These are phyloP conservation scores for Neurospora sp. DNA, from an alignment of 2,329 filamentous ascomycete genomes.

Conservation along the genomic window DNA sequence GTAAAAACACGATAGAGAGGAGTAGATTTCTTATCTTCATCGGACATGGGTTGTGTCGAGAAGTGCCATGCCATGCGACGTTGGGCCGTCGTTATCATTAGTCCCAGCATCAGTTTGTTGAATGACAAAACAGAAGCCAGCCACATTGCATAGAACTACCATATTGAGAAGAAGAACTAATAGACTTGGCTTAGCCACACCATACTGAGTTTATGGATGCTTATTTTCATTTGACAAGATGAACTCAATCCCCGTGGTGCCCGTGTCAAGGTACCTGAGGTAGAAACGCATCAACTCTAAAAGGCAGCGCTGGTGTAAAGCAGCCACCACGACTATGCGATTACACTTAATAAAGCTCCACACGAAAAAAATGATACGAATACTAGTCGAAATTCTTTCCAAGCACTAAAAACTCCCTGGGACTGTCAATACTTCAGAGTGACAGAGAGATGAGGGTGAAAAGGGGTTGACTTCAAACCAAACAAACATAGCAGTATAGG, in stretches of 20 bases:
- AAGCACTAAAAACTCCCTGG: not conserved
- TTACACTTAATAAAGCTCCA: not conserved
- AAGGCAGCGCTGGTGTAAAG: not conserved
- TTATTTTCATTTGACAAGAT: too few species aligned
- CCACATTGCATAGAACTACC: too few species aligned
- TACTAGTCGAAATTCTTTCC: not conserved
- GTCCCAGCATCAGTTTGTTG: not conserved
- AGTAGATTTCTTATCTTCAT: not conserved
- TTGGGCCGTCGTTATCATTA: not conserved
- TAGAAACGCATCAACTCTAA: not conserved
- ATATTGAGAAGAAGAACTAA: too few species aligned
- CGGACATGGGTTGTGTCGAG: not conserved
- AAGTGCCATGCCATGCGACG: not conserved
- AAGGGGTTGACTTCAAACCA: not conserved
- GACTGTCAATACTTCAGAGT: not conserved
- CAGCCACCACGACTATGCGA: not conserved
- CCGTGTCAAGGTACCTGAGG: not conserved
- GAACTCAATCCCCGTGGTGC: too few species aligned
- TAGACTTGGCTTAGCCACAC: not conserved
- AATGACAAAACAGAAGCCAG: not conserved
- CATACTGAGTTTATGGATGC: not conserved
- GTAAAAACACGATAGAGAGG: not conserved
- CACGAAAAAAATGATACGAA: fast-evolving
- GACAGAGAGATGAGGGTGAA: not conserved
- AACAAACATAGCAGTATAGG: not conserved